Base-by-base conservation (phyloP, 805 yeast species). In the Starmerella bombi region DNA sequence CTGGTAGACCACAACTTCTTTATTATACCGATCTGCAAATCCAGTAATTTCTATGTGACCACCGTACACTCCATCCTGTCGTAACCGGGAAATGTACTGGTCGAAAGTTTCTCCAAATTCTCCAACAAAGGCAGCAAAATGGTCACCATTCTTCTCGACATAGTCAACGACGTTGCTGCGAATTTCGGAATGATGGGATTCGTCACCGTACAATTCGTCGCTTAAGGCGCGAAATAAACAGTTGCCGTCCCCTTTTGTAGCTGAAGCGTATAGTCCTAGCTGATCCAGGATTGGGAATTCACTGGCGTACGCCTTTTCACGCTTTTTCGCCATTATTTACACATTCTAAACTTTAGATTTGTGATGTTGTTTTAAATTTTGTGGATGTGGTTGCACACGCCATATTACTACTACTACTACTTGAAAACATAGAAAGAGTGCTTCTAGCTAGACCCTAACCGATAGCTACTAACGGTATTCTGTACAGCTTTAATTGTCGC, bases 11-110 rank as follows among this genome's bases (percentile, higher is more conserved):
- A 57, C 59, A 3, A 64, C 60, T 32, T 59, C 56, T n/a, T 48
- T 53, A 4, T 39, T 36, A 39, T 50, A 61, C 18, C 44, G 39
- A 15, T 56, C 51, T 1, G 67, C 64, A 48, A 62, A 62, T 2
- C 66, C 67, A 17, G 61, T 67, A 30, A 64, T 55, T 48, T 63
- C 69, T 17, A 59, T 52, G 40, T 63, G 63, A 21, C 65, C 68
- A 3, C 68, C 68, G 34, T 62, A 64, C 0, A 59, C 61, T 4
- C 63, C 65, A 33, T 62, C 65, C 34, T 55, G 55, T 25, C 58
- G 50, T 60, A 64, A 57, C 4, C 62, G 54, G 3, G 43, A 38
- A 4, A 60, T 30, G 42, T 64, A 62, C 21, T 46, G 44, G 9
- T 57, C 60, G 56, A 63, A 63, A 7, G 57, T 47, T 38, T 58